Conservation (phyloP, 2,329 filamentous ascomycete genomes). For the Nannizziopsis barbatae region DNA sequence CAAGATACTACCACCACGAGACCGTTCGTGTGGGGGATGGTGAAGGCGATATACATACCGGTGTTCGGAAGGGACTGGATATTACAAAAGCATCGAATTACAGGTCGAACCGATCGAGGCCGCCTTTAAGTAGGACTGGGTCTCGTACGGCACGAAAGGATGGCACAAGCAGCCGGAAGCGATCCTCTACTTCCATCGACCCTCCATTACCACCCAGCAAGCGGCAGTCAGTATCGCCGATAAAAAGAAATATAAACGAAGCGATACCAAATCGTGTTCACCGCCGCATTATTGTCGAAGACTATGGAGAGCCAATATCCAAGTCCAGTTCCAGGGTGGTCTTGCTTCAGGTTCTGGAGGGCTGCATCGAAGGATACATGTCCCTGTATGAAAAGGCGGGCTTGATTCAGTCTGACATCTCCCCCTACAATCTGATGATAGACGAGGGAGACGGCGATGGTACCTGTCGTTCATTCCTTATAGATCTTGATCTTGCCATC, state of each 20-base stretch:
- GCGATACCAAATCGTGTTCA: conserved; percentile 29
- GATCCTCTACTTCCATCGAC: conserved; percentile 17
- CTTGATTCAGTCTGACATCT: conserved; percentile 38
- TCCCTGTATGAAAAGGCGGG: conserved; percentile 23
- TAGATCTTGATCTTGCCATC: conserved; percentile 34
- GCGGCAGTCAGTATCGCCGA: too few species aligned
- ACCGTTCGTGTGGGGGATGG: neutral
- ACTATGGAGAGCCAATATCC: conserved; percentile 36
- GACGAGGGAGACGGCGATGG: conserved; percentile 29
- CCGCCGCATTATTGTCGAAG: conserved; percentile 32
- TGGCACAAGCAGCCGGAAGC: conserved; percentile 14
- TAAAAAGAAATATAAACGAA: neutral
- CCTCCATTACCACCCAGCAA: conserved; percentile 16
- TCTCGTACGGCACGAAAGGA: neutral
- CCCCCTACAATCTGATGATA: conserved; percentile 39
- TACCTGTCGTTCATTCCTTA: conserved; percentile 24
- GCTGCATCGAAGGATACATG: conserved; percentile 15
- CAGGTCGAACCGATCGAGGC: too few species aligned
- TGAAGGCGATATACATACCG: conserved; percentile 17
- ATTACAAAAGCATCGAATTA: too few species aligned
- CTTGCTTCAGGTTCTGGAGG: conserved; percentile 16
- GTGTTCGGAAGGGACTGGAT: too few species aligned
- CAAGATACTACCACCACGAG: conserved; percentile 6
- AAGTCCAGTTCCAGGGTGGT: conserved; percentile 29
- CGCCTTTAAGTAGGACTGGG: neutral